phyloP scores from a whole-genome alignment of 139 green algal genomes.

The Trebouxia sp. region DNA sequence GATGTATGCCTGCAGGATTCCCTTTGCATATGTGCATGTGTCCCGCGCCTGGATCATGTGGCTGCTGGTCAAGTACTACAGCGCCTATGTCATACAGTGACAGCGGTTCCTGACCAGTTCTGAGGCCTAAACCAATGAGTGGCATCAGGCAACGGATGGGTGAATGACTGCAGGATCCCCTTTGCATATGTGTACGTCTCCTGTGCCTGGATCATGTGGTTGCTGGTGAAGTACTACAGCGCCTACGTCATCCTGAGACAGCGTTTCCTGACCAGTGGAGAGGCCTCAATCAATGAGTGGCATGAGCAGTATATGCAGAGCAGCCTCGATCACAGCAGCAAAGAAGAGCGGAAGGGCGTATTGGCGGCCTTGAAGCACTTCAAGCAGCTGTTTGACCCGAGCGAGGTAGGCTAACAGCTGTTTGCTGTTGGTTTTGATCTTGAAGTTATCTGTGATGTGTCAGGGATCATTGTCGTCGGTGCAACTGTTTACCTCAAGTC shows the following conservation, averaged over 20 bases:
- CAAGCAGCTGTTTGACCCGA: conserved; percentile 24
- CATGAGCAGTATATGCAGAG: conserved; percentile 35
- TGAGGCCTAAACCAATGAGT: conserved; percentile 34
- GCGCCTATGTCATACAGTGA: conserved; percentile 31
- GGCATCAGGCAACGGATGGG: conserved; percentile 28
- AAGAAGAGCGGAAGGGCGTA: not conserved
- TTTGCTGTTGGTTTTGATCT: too few relatives aligned
- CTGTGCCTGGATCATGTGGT: conserved; percentile 26
- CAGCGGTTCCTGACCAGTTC: conserved; percentile 34
- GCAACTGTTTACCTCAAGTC: too few relatives aligned
- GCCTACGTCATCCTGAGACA: conserved; percentile 37
- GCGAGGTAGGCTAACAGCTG: not conserved
- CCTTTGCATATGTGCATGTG: conserved; percentile 39
- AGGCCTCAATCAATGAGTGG: conserved; percentile 38
- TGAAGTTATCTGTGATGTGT: too few relatives aligned
- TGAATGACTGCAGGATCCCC: conserved; percentile 26
- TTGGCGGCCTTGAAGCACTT: conserved; percentile 9
- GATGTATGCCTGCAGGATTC: not conserved
- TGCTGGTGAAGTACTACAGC: conserved; percentile 40
- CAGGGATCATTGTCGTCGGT: too few relatives aligned
- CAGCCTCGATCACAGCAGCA: not conserved
- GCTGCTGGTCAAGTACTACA: conserved; percentile 42
- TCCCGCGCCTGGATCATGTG: conserved; percentile 23
- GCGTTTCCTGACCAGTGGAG: conserved; percentile 30
- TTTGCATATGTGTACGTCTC: conserved; percentile 41